Evolutionary conservation across 768 basidiomycete genomes (phyloP), one percentile per base, ranked within the genome.

Genomic region (Megacollybia marginata): DNA sequence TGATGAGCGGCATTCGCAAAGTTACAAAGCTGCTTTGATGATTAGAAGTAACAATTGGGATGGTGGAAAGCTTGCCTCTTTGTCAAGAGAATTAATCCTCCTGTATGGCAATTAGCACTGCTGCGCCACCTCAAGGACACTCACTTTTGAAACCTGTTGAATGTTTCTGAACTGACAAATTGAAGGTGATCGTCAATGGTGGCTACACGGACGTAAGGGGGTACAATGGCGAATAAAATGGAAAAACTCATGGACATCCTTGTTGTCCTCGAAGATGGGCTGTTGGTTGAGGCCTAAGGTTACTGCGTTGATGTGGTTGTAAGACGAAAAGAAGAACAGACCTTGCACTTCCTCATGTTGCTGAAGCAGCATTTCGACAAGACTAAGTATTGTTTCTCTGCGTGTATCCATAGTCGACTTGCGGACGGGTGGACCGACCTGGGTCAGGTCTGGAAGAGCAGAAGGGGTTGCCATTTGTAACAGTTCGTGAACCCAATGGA

Each of bases 1-100:
- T 86, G 86, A 34, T 85, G 79, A 18, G 84, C 78, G 11, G 86
- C 84, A 56, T 87, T 85, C 34, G 83, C 79, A 60, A 88, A 88
- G 61, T 83, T 85, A 43, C 84, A 76, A 13, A 89, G 73, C 82
- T 88, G 58, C n/a, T n/a, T 18, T 9, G 33, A 20, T 35, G 23
- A 7, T 50, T 18, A 44, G 42, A 28, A 15, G 32, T 49, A 31
- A 28, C 33, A 34, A 15, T 45, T 6, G 15, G 40, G 13, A 5
- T 20, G 42, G 10, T 13, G 38, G 20, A 43, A 31, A 20, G 49
- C 63, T 12, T 55, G 81, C 81, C 69, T 86, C 82, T 62, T 76
- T 78, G 62, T 87, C 85, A 10, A 86, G 67, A 51, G 74, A 77
- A 47, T 77, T 77, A 46, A 85, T 71, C 35, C 75, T 71, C 59